Base-by-base conservation (phyloP, 805 yeast genomes). In the Suhomyces sp. region DNA sequence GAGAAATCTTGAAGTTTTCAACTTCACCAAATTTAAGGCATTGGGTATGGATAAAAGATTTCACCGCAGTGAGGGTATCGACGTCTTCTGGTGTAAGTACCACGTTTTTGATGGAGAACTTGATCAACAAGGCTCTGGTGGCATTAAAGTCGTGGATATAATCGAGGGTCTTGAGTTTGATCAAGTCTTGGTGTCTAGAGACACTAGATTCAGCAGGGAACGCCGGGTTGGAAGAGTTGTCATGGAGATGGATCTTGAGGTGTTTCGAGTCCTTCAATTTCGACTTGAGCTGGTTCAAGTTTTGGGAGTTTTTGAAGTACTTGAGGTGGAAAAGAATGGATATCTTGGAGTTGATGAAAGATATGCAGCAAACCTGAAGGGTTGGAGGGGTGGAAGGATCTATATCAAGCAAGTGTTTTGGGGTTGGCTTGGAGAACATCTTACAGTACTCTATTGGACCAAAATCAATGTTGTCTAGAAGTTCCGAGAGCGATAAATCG, bases 381-480 rank as follows among this genome's bases (percentile, higher is more conserved):
- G 52, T 56, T 21, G 48, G 52, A 12, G 58, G 56, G 19, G 57
- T 48, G 2, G 22, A 27, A 3, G 57, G 54, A 25, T 56, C 56
- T 12, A 24, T 20, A 6, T 51, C 55, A 27, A 47, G 22, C 4
- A 56, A 37, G 21, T 53, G 52, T 29, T 45, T 52, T 8, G 70
- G 68, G 7, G 72, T 63, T 12, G 65, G 62, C 39, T 60, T 66
- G 15, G 68, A 60, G 51, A 73, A 64, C 52, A 80, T 62, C 50
- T 77, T 75, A 54, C 83, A 75, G 58, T 80, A 80, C 63, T 86
- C 91, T 33, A 86, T 75, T 0, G 89, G 87, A 3, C 87, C 89
- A 61, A 63, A 75, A 43, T 79, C 80, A 8, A 85, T 72, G 29
- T 69, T 65, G 44, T 80, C 75, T 43, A 82, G 63, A 15, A 80